phyloP scores from a whole-genome alignment of 148 eudicot species.

The Rhododendron henanense region DNA sequence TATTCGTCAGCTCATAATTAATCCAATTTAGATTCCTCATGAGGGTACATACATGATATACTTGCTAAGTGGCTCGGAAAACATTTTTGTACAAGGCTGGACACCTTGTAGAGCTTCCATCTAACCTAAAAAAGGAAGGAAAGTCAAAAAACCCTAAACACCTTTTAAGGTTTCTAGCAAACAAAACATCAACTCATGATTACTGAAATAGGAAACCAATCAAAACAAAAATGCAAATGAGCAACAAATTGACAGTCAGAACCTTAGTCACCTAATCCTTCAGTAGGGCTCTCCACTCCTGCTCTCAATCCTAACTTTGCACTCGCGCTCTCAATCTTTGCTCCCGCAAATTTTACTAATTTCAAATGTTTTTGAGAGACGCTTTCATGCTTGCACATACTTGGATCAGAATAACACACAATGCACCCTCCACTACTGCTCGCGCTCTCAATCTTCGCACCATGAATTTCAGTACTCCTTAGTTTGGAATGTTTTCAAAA shows the following conservation, averaged over 20 bases:
- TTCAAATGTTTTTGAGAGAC: no score
- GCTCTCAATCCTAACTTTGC: no score
- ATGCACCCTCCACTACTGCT: no score
- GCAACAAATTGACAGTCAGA: not conserved
- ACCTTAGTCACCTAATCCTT: not conserved
- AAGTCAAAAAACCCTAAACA: not conserved
- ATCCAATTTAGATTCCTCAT: not conserved
- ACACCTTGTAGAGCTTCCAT: not conserved
- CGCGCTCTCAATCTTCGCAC: no score
- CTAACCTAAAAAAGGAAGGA: not conserved
- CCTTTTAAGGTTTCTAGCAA: not conserved
- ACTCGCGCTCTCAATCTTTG: no score
- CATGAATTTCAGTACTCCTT: no score
- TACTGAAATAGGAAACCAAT: not conserved
- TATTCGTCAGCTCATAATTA: not conserved
- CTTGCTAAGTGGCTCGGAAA: not conserved
- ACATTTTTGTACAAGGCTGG: not conserved
- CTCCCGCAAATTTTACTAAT: no score
- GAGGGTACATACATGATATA: not conserved
- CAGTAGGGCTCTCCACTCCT: no score
- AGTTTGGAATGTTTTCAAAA: no score
- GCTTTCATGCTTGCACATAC: no score
- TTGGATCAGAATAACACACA: no score
- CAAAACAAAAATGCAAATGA: not conserved
- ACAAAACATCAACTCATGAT: not conserved